Percentiles rank a stretch among this genome's conserved stretches.
Evolutionary conservation across 2,329 filamentous ascomycete genomes (phyloP).

Genomic region (Fusarium circinatum): DNA sequence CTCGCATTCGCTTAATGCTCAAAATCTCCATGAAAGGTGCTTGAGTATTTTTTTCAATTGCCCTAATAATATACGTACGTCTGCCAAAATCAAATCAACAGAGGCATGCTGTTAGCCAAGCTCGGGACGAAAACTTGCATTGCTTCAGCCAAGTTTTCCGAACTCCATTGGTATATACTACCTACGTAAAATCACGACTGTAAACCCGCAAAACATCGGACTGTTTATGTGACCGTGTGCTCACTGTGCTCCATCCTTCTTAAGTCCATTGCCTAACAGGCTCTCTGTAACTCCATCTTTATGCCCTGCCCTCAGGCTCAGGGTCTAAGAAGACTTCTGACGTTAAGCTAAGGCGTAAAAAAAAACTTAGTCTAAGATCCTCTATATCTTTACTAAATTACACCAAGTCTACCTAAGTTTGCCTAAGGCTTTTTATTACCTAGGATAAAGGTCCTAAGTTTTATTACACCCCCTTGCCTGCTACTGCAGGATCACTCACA

Average conservation of each 20-base stretch:
- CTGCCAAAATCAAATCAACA: neutral
- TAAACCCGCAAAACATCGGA: neutral
- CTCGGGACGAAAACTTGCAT: neutral
- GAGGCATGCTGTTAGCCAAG: neutral
- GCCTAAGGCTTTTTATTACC: too few species aligned
- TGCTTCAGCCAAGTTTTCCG: neutral
- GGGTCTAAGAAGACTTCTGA: too few species aligned
- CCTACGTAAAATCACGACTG: neutral
- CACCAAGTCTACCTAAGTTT: too few species aligned
- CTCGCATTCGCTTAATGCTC: conserved; percentile 29
- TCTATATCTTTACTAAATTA: too few species aligned
- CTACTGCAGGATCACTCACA: neutral
- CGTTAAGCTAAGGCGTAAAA: too few species aligned
- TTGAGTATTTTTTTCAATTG: neutral
- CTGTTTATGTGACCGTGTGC: neutral
- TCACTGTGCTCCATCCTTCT: neutral
- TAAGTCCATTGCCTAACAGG: neutral
- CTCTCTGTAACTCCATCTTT: neutral
- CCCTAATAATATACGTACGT: neutral
- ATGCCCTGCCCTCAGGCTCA: neutral
- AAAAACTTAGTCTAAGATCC: too few species aligned
- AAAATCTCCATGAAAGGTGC: neutral
- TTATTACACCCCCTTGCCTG: neutral
- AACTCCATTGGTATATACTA: neutral
- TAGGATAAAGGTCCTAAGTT: too few species aligned